These are phyloP conservation scores for Sanguinoderma infundibulare DNA, from an alignment of 1,284 basidiomycete genomes.

Conservation along the genomic window DNA sequence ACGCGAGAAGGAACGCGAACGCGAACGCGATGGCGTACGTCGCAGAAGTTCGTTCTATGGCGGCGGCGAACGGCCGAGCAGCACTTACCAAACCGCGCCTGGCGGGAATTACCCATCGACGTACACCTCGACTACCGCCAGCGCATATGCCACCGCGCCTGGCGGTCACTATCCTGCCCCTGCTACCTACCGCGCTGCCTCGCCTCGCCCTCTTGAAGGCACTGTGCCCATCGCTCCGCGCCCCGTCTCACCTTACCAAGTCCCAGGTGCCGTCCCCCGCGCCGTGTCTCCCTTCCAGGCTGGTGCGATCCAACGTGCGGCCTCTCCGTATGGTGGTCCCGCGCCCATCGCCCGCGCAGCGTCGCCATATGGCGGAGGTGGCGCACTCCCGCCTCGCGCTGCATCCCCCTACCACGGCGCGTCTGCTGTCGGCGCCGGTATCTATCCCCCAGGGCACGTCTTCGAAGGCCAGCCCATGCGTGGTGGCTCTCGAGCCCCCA, in stretches of 20 bases:
- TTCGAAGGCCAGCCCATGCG: conserved; percentile 31
- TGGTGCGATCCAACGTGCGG: conserved; percentile 17
- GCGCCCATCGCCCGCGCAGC: conserved; percentile 17
- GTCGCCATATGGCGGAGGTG: conserved; percentile 23
- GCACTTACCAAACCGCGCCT: conserved; percentile 27
- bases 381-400: conserved; percentile 31
- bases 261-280: conserved; percentile 18
- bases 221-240: conserved; percentile 23
- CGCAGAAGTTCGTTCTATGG: conserved; percentile 34
- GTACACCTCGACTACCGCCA: conserved; percentile 16
- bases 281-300: conserved; percentile 21
- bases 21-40: conserved; percentile 19
- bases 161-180: conserved; percentile 24
- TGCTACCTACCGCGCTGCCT: conserved; percentile 24
- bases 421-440: conserved; percentile 11
- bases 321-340: conserved; percentile 15
- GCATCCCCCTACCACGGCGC: conserved; percentile 32
- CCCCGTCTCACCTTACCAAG: conserved; percentile 32
- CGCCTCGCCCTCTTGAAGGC: conserved; percentile 26
- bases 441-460: conserved; percentile 32
- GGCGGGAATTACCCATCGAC: conserved; percentile 21
- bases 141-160: conserved; percentile 24
- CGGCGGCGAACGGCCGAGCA: conserved; percentile 24
- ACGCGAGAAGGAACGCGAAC: conserved; percentile 15
- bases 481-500: conserved; percentile 28